These are phyloP conservation scores for Suillus clintonianus DNA, from an alignment of 768 basidiomycete species.

Conservation along the genomic window DNA sequence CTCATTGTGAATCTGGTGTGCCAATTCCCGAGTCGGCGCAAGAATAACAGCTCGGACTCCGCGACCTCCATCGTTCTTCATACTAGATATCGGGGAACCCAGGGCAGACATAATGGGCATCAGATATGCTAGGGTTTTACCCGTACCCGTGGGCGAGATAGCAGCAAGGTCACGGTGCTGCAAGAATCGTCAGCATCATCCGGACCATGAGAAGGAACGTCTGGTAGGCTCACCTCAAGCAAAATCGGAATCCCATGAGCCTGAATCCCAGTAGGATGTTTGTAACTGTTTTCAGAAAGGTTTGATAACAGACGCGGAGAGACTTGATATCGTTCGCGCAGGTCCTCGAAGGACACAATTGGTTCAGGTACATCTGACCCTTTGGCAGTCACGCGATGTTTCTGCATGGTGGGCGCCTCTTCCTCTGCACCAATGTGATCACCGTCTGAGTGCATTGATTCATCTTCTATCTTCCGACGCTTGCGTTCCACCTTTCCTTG, in stretches of 20 bases:
- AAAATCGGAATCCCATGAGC: constrained; percentile 78
- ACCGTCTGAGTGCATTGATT: constrained; percentile 21
- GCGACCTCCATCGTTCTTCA: constrained; percentile 43
- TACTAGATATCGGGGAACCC: constrained; percentile 52
- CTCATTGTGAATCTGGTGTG: constrained; percentile 93
- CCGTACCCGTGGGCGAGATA: constrained; percentile 96
- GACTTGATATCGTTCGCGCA: constrained; percentile 59
- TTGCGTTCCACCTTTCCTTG: constrained; percentile 17
- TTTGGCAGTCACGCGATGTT: constrained; percentile 74
- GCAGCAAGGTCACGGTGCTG: constrained; percentile 87
- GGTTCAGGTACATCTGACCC: constrained; percentile 68
- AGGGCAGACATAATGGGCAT: constrained; percentile 75
- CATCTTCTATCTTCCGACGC: constrained; percentile 31
- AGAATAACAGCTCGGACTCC: constrained; percentile 82
- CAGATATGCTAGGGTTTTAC: constrained; percentile 93
- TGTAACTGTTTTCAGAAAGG: constrained; percentile 59
- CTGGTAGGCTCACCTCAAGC: constrained; percentile 56
- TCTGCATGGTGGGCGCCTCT: constrained; percentile 29
- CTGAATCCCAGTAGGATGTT: constrained; percentile 79
- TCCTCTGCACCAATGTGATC: constrained; percentile 24
- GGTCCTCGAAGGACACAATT: constrained; percentile 57
- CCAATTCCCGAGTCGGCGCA: constrained; percentile 94
- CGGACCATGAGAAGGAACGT: not conserved
- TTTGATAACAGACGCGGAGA: constrained; percentile 66
- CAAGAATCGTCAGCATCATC: constrained; percentile 5